Evolutionary conservation across 192 early-diverging fungal genomes (phyloP), one percentile per base, ranked within the genome.

Genomic region (Umbelopsis isabellina): DNA sequence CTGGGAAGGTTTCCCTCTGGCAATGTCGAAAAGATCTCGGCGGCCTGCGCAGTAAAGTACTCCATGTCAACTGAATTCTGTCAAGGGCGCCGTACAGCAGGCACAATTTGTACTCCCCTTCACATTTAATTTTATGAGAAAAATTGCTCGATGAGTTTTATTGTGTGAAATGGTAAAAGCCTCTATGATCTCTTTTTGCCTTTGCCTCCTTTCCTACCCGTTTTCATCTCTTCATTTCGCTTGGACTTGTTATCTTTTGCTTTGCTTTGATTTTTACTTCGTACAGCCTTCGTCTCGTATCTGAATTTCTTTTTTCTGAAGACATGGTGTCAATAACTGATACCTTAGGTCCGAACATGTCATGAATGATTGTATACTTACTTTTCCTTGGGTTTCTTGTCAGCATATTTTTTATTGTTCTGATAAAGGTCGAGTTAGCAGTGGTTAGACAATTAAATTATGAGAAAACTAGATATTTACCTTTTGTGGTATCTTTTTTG

Each of bases 1-100:
- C 89, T 91, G 44, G 90, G 87, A 52, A 93, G 76, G 49, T 82
- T 75, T 25, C 85, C 85, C 22, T 79, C 82, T 44, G 85, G 85
- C 33, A 80, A 55, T 37, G 74, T 70, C 35, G 78, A 73, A 47
- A 75, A 71, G 30, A 75, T 49, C 4, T 72, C 68, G 11, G 76
- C 55, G 21, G 73, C 23, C 44, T 33, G 49, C 1, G 18, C 52
- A 49, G 68, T 65, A 44, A 68, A 23, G 20, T 45, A 33, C 13
- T 76, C 75, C 75, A 76, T 76, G 37, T 41, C 37, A 41, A 41
- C 37, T 41, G 6, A 41, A 41, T 41, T 5, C 37, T 41, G 37
- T 41, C 37, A 41, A 30, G 37, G 6, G 2, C 37, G 10, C 6
- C 37, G 2, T 1, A 41, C 37, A 5, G 10, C 37, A 41, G 37